Evolutionary conservation across 2,329 filamentous ascomycete species (phyloP).

Genomic region (Tricladium varicosporioides): DNA sequence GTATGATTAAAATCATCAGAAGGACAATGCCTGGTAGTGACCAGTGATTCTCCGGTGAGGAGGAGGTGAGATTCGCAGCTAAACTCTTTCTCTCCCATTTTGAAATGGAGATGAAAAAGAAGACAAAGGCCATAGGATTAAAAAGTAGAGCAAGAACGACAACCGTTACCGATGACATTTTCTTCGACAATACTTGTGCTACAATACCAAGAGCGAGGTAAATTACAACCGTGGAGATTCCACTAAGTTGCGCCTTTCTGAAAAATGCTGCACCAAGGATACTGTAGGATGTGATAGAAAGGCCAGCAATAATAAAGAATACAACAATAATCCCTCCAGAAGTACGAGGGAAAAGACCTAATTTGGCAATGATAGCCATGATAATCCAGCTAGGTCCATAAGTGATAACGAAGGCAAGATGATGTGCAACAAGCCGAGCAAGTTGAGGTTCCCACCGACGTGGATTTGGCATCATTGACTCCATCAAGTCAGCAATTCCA

Average conservation of each 20-base stretch:
- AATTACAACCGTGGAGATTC: slow-evolving; percentile 70
- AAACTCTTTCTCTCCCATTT: slow-evolving; percentile 64
- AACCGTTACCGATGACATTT: slow-evolving; percentile 59
- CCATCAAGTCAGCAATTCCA: slow-evolving; percentile 83
- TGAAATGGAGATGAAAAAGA: slow-evolving; percentile 70
- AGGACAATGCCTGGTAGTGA: slow-evolving; percentile 68
- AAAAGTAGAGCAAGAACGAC: slow-evolving; percentile 72
- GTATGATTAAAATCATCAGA: slow-evolving; percentile 72
- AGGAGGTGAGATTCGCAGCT: slow-evolving; percentile 56
- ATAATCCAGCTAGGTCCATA: slow-evolving; percentile 81
- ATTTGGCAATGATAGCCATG: slow-evolving; percentile 60
- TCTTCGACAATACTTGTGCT: slow-evolving; percentile 62
- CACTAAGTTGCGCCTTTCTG: slow-evolving; percentile 78
- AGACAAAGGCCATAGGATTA: slow-evolving; percentile 81
- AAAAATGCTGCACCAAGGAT: slow-evolving; percentile 79
- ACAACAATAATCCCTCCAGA: slow-evolving; percentile 64
- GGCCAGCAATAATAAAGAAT: slow-evolving; percentile 69
- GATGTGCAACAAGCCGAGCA: slow-evolving; percentile 70
- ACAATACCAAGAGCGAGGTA: slow-evolving; percentile 74
- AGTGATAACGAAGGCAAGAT: slow-evolving; percentile 72
- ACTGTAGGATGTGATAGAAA: slow-evolving; percentile 73
- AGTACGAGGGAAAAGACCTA: slow-evolving; percentile 60
- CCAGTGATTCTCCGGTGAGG: slow-evolving; percentile 63
- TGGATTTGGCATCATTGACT: slow-evolving; percentile 81
- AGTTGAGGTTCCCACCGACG: slow-evolving; percentile 71